A percentile compares a stretch with the other conserved stretches of the same genome.
These are phyloP conservation scores for Mycena epipterygia DNA, from an alignment of 768 basidiomycete genomes.

Conservation along the genomic window DNA sequence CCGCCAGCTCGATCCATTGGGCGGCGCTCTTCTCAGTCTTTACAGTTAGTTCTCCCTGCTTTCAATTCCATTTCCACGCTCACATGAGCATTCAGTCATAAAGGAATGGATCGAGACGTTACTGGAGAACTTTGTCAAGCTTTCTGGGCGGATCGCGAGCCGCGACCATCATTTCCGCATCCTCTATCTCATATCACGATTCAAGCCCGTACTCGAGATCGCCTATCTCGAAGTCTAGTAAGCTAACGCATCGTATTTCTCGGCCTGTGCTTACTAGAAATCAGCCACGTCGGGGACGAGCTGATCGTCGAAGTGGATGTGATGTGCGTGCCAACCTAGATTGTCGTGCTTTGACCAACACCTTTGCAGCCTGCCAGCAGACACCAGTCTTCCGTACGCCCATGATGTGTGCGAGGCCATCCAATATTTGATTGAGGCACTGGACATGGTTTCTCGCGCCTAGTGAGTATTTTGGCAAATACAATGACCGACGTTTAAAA, in stretches of 20 bases:
- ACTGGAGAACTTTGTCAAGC: conserved; percentile 36
- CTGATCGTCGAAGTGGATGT: conserved; percentile 36
- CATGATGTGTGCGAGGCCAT: conserved; percentile 37
- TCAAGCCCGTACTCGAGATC: conserved; percentile 31
- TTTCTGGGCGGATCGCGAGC: conserved; percentile 34
- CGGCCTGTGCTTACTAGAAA: not conserved
- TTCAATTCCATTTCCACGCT: not conserved
- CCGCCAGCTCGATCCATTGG: conserved; percentile 35
- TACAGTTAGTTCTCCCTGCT: conserved; percentile 22
- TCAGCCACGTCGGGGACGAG: conserved; percentile 36
- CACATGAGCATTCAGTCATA: conserved; percentile 18
- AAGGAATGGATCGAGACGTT: conserved; percentile 33
- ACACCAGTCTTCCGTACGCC: conserved; percentile 28
- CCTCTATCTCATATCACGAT: conserved; percentile 30
- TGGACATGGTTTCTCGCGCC: conserved; percentile 35
- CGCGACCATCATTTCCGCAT: conserved; percentile 33
- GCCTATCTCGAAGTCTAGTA: conserved; percentile 38
- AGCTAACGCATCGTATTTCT: not conserved
- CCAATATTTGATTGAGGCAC: conserved; percentile 32
- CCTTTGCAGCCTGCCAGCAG: conserved; percentile 9
- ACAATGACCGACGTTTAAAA: not conserved
- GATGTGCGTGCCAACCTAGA: conserved; percentile 7
- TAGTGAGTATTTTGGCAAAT: conserved; percentile 21
- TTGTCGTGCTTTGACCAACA: not conserved
- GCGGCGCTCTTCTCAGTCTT: conserved; percentile 34